These are phyloP conservation scores for Trichoderma sp. DNA, from an alignment of 2,329 filamentous ascomycete species.

Conservation along the genomic window DNA sequence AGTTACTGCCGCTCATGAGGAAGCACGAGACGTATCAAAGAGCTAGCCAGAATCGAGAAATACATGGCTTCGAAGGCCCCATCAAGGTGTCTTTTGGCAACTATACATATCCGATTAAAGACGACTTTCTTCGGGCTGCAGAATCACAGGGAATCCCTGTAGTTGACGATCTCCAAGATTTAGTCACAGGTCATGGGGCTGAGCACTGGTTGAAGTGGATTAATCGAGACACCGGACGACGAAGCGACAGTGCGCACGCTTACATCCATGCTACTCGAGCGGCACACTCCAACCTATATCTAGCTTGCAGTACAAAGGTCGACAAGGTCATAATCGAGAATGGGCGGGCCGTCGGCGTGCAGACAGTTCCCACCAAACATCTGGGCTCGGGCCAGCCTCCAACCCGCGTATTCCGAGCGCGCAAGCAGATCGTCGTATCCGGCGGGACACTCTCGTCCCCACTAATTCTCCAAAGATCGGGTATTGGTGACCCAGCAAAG, in stretches of 20 bases:
- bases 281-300: slow-evolving; percentile 32
- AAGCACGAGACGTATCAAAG: slow-evolving; percentile 30
- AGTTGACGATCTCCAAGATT: slow-evolving; percentile 48
- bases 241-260: slow-evolving; percentile 28
- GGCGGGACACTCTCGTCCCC: slow-evolving; percentile 50
- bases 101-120: slow-evolving; percentile 39
- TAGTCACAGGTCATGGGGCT: slow-evolving; percentile 36
- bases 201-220: slow-evolving; percentile 46
- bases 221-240: slow-evolving; percentile 16
- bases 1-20: slow-evolving; percentile 24
- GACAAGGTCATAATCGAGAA: slow-evolving; percentile 53
- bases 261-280: slow-evolving; percentile 33
- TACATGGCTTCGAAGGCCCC: slow-evolving; percentile 50
- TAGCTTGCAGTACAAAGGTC: slow-evolving; percentile 33
- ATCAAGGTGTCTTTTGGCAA: slow-evolving; percentile 50
- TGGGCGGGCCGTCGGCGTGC: slow-evolving; percentile 53
- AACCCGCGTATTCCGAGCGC: slow-evolving; percentile 43
- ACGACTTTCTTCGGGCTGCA: slow-evolving; percentile 48
- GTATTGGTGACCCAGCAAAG: slow-evolving; percentile 49
- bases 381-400: slow-evolving; percentile 33
- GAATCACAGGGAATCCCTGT: slow-evolving; percentile 46
- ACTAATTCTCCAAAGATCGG: slow-evolving; percentile 56
- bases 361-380: slow-evolving; percentile 48
- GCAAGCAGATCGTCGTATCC: slow-evolving; percentile 50
- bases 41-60: slow-evolving; percentile 18